Conservation (phyloP, 495 filamentous ascomycete species). For the Aspergillus homomorphus region DNA sequence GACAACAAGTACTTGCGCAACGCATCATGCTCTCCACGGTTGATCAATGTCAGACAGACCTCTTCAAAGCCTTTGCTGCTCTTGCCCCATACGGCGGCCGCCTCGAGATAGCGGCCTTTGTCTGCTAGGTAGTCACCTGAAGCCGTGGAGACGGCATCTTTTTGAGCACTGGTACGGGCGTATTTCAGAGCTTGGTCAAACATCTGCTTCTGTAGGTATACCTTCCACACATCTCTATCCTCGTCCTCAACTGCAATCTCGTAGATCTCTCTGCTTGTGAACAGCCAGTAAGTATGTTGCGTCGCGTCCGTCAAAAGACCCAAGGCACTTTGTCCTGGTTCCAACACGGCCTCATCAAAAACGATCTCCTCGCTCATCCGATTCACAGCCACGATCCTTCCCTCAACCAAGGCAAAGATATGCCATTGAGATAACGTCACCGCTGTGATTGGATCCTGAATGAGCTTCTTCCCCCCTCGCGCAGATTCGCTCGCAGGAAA, state of each 20-base stretch:
- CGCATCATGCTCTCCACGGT: constrained; percentile 85
- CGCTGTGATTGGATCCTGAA: constrained; percentile 69
- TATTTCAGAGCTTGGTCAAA: constrained; percentile 85
- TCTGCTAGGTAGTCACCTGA: constrained; percentile 82
- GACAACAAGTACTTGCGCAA: constrained; percentile 84
- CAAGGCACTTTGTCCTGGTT: constrained; percentile 70
- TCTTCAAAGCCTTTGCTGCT: constrained; percentile 97
- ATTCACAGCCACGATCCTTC: constrained; percentile 77
- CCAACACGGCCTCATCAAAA: constrained; percentile 82
- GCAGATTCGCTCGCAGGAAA: constrained; percentile 65
- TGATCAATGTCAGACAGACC: constrained; percentile 86
- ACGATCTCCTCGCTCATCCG: constrained; percentile 78
- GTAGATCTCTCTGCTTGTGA: constrained; percentile 84
- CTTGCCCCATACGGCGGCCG: constrained; percentile 85
- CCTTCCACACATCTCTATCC: constrained; percentile 89
- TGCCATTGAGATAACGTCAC: constrained; percentile 91
- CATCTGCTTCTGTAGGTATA: constrained; percentile 77
- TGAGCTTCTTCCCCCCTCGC: constrained; percentile 59
- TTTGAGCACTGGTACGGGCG: constrained; percentile 68
- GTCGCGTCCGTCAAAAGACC: constrained; percentile 82
- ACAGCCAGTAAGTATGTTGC: constrained; percentile 96
- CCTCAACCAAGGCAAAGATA: constrained; percentile 78
- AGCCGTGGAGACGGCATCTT: constrained; percentile 82
- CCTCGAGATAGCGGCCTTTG: constrained; percentile 77
- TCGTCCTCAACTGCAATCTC: constrained; percentile 90